Evolutionary conservation across 169 alveolate species (phyloP).

Genomic region (Plasmodium blacklocki): DNA sequence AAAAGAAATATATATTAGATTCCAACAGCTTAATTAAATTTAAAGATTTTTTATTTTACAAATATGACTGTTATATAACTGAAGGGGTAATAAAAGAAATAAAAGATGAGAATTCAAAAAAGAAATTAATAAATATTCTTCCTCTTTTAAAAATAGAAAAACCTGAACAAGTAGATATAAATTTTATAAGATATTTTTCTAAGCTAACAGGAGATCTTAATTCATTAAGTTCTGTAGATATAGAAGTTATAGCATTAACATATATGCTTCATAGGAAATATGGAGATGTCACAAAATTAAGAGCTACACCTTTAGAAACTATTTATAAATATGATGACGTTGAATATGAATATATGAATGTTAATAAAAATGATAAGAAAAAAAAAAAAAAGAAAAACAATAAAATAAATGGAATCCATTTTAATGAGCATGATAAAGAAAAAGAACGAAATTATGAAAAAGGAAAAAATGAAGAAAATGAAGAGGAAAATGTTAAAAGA

Average conservation of each 20-base stretch:
- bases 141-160: conserved; percentile 77
- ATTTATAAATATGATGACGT: conserved; percentile 58
- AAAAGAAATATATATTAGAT: conserved; percentile 61
- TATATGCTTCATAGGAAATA: conserved; percentile 82
- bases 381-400: background rate
- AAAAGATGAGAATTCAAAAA: conserved; percentile 60
- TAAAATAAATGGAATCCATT: background rate
- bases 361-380: background rate
- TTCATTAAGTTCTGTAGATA: conserved; percentile 88
- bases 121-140: conserved; percentile 35
- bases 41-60: conserved; percentile 38
- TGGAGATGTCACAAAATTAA: conserved; percentile 85
- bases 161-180: conserved; percentile 85
- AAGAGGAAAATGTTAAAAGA: background rate
- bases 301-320: conserved; percentile 74
- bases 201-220: conserved; percentile 91
- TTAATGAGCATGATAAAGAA: background rate
- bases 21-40: conserved; percentile 64
- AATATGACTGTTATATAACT: conserved; percentile 61
- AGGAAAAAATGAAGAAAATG: too few species aligned
- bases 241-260: conserved; percentile 90
- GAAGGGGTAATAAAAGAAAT: conserved; percentile 77
- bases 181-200: conserved; percentile 88
- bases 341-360: conserved; percentile 31
- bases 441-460: background rate